Conservation (phyloP, 75 land plant species). For the Cunninghamia lanceolata region DNA sequence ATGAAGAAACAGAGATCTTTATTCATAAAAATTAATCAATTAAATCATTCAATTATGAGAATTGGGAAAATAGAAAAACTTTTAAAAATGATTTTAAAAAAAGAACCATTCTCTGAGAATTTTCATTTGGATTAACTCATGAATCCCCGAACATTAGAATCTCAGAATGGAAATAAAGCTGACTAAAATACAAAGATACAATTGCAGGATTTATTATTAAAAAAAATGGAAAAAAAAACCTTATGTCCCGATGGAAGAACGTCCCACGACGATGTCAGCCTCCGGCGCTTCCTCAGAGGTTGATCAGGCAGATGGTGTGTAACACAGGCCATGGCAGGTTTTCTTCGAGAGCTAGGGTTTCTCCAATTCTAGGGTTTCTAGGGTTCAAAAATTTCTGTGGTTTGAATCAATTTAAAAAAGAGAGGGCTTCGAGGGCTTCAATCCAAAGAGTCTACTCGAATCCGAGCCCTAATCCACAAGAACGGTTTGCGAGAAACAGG, state of each 20-base stretch:
- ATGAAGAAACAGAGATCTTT: background rate
- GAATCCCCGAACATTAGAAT: background rate
- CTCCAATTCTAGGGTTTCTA: background rate
- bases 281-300: constrained; percentile 1
- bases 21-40: background rate
- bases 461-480: too few relatives aligned
- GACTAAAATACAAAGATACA: background rate
- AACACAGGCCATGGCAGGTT: background rate
- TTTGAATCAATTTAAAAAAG: too few relatives aligned
- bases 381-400: background rate
- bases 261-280: constrained; percentile 9
- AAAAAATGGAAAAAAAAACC: background rate
- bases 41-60: background rate
- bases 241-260: constrained; percentile 5
- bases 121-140: background rate
- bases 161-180: background rate
- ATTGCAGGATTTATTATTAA: background rate
- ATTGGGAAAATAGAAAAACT: too few relatives aligned
- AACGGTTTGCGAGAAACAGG: too few relatives aligned
- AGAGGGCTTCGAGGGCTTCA: too few relatives aligned
- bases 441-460: too few relatives aligned
- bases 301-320: background rate
- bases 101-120: background rate
- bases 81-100: too few relatives aligned
- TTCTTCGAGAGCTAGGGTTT: background rate